Evolutionary conservation across 306 rosid genomes (phyloP).

Genomic region (Macrotyloma uniflorum): DNA sequence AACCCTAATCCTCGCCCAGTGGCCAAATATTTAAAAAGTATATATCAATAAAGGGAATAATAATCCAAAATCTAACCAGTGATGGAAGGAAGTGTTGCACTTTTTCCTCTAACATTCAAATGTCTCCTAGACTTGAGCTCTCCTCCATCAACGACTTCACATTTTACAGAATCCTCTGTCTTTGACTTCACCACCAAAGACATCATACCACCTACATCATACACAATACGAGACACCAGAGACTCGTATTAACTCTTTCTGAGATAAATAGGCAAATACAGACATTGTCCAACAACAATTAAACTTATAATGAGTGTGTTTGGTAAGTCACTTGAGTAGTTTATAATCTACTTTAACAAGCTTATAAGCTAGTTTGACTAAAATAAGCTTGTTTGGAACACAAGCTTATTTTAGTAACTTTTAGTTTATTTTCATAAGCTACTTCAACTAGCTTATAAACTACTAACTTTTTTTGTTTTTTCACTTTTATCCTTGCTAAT

Average conservation of each 20-base stretch:
- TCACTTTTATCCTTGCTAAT: too few relatives aligned
- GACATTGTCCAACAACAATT: background rate
- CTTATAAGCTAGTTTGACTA: background rate
- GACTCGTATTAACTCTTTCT: background rate
- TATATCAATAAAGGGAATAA: constrained; percentile 4
- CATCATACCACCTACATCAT: constrained; percentile 93
- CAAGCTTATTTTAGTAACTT: background rate
- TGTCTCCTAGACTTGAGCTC: constrained; percentile 94
- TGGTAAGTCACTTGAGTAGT: background rate
- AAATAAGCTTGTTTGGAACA: background rate
- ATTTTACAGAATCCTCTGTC: constrained; percentile 81
- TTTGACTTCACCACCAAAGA: constrained; percentile 82
- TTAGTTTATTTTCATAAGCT: too few relatives aligned
- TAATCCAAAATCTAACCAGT: constrained; percentile 66
- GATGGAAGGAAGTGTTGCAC: constrained; percentile 96
- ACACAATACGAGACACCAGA: constrained; percentile 1
- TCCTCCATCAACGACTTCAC: constrained; percentile 99
- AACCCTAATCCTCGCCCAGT: background rate
- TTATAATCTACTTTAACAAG: background rate
- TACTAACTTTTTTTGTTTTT: too few relatives aligned
- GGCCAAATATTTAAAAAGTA: background rate
- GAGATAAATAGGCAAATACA: constrained; percentile 20
- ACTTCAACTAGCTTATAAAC: too few relatives aligned
- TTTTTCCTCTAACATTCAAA: constrained; percentile 96
- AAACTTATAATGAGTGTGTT: background rate